Evolutionary conservation across 768 basidiomycete genomes (phyloP), one percentile per base, ranked within the genome.

Genomic region (Mycena maculata): DNA sequence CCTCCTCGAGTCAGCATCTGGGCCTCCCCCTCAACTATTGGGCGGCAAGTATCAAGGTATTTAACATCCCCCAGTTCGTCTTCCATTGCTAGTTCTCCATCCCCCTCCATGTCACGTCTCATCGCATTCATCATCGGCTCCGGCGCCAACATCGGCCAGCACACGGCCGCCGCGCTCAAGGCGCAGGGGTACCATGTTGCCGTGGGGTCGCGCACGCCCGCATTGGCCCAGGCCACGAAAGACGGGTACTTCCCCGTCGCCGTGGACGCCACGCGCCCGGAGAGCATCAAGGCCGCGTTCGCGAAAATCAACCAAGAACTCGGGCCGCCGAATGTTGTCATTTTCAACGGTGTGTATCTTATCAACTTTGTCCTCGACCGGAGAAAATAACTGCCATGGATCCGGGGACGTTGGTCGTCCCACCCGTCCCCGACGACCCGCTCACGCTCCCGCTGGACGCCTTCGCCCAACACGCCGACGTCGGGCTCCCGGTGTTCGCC

Each of bases 331-430:
- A 84, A 83, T 48, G 74, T 85, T 47, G 83, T 87, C 8, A 74
- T 85, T 41, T 85, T 81, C 68, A 86, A 85, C 63, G 84, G 85
- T 66, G 42, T 58, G n/a, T n/a, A n/a, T n/a, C n/a, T n/a, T 31
- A 9, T 57, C 16, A 9, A 7, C 52, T 44, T 68, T 55, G 25
- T 22, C 72, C 33, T 15, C 44, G 16, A 27, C 28, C 36, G 22
- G 23, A 23, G 42, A n/a, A n/a, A n/a, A n/a, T n/a, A n/a, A n/a
- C n/a, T n/a, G n/a, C n/a, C n/a, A n/a, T n/a, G n/a, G n/a, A n/a
- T n/a, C n/a, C n/a, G n/a, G n/a, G n/a, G n/a, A n/a, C n/a, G n/a
- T n/a, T n/a, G n/a, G n/a, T n/a, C n/a, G n/a, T n/a, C n/a, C n/a
- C n/a, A n/a, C 22, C 72, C 2, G 53, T 50, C 13, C 53, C 67